A percentile compares a stretch with the other conserved stretches of the same genome.
Evolutionary conservation across 495 filamentous ascomycete genomes (phyloP).

Genomic region (Penicillium desertorum): DNA sequence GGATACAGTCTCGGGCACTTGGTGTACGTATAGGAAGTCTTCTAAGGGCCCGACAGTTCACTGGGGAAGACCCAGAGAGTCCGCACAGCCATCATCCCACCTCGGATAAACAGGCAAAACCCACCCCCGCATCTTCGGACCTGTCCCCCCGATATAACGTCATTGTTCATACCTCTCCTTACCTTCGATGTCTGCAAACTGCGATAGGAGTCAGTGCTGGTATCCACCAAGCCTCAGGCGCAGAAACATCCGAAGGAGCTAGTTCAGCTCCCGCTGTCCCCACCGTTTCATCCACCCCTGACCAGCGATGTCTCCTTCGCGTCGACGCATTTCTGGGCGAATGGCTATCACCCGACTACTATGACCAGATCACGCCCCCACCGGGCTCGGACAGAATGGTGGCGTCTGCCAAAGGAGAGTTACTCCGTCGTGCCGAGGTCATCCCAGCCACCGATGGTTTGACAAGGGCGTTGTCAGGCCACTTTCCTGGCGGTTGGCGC

Average conservation of each 20-base stretch:
- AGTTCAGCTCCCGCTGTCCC: constrained; percentile 5
- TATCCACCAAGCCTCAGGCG: constrained; percentile 61
- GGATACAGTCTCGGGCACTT: constrained; percentile 77
- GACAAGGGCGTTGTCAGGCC: constrained; percentile 34
- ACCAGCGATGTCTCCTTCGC: constrained; percentile 52
- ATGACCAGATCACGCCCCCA: constrained; percentile 84
- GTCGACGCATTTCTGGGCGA: constrained; percentile 93
- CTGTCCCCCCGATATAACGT: constrained; percentile 67
- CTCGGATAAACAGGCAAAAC: constrained; percentile 20
- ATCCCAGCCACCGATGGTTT: constrained; percentile 30
- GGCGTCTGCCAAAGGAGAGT: constrained; percentile 77
- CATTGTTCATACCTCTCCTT: constrained; percentile 89
- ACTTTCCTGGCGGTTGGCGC: constrained; percentile 66
- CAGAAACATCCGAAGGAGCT: constrained; percentile 16
- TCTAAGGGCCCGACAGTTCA: constrained; percentile 47
- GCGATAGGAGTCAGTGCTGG: constrained; percentile 87
- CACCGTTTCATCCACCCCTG: constrained; percentile 13
- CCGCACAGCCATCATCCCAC: constrained; percentile 16
- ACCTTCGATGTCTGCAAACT: constrained; percentile 89
- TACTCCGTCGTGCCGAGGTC: constrained; percentile 66
- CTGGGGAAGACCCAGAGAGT: constrained; percentile 22
- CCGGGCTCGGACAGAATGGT: constrained; percentile 85
- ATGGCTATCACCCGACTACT: constrained; percentile 93
- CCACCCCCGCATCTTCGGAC: constrained; percentile 26
- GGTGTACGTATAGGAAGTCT: constrained; percentile 78